Evolutionary conservation across 352 stramenopile genomes (phyloP).

Genomic region (Pythium volutum): DNA sequence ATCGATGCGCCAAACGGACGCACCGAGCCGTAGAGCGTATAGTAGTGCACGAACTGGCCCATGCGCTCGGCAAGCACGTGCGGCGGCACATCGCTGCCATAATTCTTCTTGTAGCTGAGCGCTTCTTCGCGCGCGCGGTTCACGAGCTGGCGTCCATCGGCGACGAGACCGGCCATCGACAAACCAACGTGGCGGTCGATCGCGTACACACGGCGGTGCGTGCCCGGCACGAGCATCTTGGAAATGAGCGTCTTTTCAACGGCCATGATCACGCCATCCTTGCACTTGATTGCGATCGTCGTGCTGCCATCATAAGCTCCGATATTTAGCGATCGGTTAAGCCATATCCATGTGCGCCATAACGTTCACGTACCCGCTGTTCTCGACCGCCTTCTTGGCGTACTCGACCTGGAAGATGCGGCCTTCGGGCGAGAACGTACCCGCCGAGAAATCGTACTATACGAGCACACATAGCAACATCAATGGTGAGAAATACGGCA

Average conservation of each 20-base stretch:
- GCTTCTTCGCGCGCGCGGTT: slow-evolving; percentile 94
- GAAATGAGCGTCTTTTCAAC: slow-evolving; percentile 95
- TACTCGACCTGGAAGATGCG: slow-evolving; percentile 99
- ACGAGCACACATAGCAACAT: neutral
- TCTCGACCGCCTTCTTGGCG: slow-evolving; percentile 97
- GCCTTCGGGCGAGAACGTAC: slow-evolving; percentile 97
- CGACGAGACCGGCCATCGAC: slow-evolving; percentile 94
- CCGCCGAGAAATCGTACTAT: slow-evolving; percentile 84
- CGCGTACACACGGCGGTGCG: slow-evolving; percentile 83
- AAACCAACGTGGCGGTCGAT: slow-evolving; percentile 93
- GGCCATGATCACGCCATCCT: slow-evolving; percentile 96
- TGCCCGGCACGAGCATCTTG: slow-evolving; percentile 91
- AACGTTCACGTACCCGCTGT: slow-evolving; percentile 72
- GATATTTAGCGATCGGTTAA: neutral
- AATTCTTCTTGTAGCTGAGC: slow-evolving; percentile 95
- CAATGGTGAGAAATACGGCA: neutral
- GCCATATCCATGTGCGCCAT: too few relatives aligned
- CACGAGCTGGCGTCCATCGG: slow-evolving; percentile 96
- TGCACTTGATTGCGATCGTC: slow-evolving; percentile 97
- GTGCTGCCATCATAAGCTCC: slow-evolving; percentile 55
- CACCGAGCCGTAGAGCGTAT: slow-evolving; percentile 97
- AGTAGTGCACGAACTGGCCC: slow-evolving; percentile 98
- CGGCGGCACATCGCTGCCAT: slow-evolving; percentile 92
- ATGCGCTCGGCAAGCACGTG: slow-evolving; percentile 93
- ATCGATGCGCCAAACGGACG: slow-evolving; percentile 96